Evolutionary conservation across 176 grass and related monocot species (phyloP), one percentile per base, ranked within the genome.

Genomic region (Hyparrhenia diplandra): DNA sequence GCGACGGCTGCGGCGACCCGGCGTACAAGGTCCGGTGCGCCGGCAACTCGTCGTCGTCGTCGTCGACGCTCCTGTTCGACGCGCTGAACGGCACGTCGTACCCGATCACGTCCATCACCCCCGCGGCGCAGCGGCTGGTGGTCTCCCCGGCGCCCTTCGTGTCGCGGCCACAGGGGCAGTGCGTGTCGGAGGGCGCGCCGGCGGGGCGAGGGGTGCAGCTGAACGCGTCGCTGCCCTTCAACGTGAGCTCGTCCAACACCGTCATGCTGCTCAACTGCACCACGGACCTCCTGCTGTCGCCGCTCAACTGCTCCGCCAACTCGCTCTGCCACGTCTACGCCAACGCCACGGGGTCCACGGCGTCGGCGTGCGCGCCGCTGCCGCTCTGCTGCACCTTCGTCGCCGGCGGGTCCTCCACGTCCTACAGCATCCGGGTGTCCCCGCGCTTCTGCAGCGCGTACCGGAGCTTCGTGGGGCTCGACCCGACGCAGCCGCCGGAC

Each of bases 251-350:
- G 20, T 86, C 75, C 17, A 95, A 95, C 80, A 92, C 90, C 61
- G 66, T 95, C 71, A 92, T 95, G 90, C 75, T 95, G 34, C 82
- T 95, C 52, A 95, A 95, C 83, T 95, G 93, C 87, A 86, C 93
- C 45, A 0, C n/a, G 32, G 23, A 35, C 34, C 62, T 93, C 13
- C 88, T 93, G 13, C 78, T 24, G 35, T 82, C 91, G 52, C 91
- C 88, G 36, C 81, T 93, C 69, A 77, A 93, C 80, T 93, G 91
- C 85, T 93, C 91, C 1, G 40, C 91, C 63, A 85, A 59, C 71
- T 90, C 90, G 74, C 90, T 77, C 79, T 95, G 93, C 87, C 90
- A 95, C 72, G 67, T 61, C 77, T 90, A 87, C 83, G 85, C 87
- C 28, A 67, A 83, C 92, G 75, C 76, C 67, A 70, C 80, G 52